Conservation (phyloP, 441 rosid genomes). For the Arabidopsis hybrid region DNA sequence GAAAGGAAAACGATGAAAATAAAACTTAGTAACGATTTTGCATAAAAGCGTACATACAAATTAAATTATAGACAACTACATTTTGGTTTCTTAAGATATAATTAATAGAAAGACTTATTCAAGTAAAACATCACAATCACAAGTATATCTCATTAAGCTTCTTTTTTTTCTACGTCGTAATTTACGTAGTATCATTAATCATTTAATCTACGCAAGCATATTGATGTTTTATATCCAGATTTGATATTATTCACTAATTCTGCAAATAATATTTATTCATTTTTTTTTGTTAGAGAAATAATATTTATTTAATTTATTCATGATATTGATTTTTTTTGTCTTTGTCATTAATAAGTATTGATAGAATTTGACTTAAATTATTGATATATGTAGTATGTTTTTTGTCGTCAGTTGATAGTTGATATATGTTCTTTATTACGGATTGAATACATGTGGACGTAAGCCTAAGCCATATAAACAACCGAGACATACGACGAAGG, state of each 20-base stretch:
- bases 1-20: too few species aligned
- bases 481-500: background rate
- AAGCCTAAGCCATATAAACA: background rate
- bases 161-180: too few species aligned
- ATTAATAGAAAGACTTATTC: background rate
- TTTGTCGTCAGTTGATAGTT: background rate
- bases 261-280: background rate
- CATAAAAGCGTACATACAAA: background rate
- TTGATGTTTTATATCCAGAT: background rate
- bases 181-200: background rate
- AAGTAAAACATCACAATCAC: background rate
- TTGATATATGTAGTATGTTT: too few species aligned
- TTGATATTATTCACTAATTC: background rate
- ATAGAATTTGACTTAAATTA: too few species aligned
- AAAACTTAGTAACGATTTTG: background rate
- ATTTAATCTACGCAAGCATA: background rate
- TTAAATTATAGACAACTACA: background rate
- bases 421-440: background rate
- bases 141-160: too few species aligned
- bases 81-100: background rate
- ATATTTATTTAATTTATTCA: too few species aligned
- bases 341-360: background rate
- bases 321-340: background rate
- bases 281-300: too few species aligned
- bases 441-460: slow-evolving; percentile 13